phyloP scores from a whole-genome alignment of 2,329 filamentous ascomycete species.

The Macrophomina tecta region DNA sequence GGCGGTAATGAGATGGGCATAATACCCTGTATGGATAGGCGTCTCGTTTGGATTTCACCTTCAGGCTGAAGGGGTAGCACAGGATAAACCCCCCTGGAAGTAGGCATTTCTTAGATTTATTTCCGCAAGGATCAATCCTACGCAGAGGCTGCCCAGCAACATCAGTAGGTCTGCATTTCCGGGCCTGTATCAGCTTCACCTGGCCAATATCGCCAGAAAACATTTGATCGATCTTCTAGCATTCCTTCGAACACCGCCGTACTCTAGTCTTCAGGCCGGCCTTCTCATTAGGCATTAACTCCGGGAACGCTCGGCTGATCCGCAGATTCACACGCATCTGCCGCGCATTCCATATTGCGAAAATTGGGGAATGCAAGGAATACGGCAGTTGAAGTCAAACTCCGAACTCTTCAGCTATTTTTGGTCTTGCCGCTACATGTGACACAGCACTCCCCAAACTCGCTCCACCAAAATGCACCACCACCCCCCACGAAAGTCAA shows the following conservation, averaged over 20 bases:
- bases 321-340: conserved; percentile 6
- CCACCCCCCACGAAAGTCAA: background rate
- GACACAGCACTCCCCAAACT: background rate
- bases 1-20: background rate
- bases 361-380: no score
- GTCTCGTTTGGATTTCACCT: background rate
- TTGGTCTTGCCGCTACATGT: no score
- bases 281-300: background rate
- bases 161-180: background rate
- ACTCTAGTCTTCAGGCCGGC: background rate
- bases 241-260: background rate
- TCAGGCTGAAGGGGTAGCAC: background rate
- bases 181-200: background rate
- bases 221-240: background rate
- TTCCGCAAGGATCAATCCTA: background rate
- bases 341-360: background rate
- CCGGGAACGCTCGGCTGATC: conserved; percentile 8
- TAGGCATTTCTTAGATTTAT: background rate
- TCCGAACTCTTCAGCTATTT: background rate
- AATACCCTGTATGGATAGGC: background rate
- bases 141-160: background rate
- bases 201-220: background rate
- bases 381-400: background rate
- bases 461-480: background rate
- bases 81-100: background rate